Percentiles rank a stretch among this genome's conserved stretches.
Evolutionary conservation across 23 red algal species (phyloP).

Genomic region (Gracilaria caudata): DNA sequence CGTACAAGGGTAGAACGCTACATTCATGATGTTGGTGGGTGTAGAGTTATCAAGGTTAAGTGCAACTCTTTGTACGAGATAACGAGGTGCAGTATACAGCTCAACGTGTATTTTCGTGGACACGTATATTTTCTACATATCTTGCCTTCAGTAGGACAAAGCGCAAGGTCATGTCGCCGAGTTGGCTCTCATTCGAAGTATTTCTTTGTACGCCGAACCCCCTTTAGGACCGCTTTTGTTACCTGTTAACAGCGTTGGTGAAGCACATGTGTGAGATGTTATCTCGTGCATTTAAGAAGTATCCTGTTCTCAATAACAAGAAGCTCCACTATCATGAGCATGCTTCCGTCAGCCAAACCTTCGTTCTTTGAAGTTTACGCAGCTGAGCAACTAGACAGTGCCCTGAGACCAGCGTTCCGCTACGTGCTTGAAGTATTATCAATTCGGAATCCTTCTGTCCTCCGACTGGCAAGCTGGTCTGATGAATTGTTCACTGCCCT

Average conservation of each 20-base stretch:
- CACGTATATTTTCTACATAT: no score
- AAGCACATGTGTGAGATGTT: background rate
- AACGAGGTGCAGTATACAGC: no score
- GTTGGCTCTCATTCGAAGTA: no score
- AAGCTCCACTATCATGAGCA: background rate
- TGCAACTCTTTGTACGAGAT: no score
- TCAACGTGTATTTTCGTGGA: no score
- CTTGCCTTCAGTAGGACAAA: no score
- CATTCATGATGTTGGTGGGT: no score
- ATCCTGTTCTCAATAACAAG: background rate
- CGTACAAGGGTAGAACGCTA: no score
- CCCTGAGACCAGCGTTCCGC: constrained; percentile 73
- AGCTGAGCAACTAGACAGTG: constrained; percentile 36
- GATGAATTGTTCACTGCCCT: constrained; percentile 58
- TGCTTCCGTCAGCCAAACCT: constrained; percentile 7
- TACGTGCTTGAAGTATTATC: constrained; percentile 73
- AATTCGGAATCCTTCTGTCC: constrained; percentile 48
- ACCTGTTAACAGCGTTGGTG: background rate
- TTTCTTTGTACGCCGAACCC: no score
- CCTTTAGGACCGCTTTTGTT: no score
- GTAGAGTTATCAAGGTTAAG: no score
- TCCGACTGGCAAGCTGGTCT: constrained; percentile 39
- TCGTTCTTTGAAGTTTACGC: constrained; percentile 81
- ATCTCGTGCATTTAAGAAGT: background rate
- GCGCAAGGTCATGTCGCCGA: no score